Evolutionary conservation across 192 early-diverging fungal species (phyloP).

Genomic region (Backusella luteola): DNA sequence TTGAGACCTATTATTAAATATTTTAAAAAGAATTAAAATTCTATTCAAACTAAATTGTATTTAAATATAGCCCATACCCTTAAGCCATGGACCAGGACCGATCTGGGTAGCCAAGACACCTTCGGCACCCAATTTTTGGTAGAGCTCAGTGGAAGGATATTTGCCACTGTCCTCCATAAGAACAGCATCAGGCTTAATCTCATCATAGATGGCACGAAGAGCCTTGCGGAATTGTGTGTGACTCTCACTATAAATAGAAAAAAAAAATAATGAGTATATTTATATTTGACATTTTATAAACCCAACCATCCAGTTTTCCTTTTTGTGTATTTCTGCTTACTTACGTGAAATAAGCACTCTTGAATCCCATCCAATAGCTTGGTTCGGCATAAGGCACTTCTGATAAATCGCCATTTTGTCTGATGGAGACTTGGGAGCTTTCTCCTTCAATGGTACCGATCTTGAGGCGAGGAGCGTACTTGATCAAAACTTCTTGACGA

Average conservation of each 20-base stretch:
- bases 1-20: not conserved
- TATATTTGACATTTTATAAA: constrained; percentile 6
- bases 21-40: no score
- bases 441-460: constrained; percentile 62
- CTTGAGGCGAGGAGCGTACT: constrained; percentile 59
- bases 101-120: constrained; percentile 68
- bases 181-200: constrained; percentile 66
- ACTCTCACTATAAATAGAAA: constrained; percentile 55
- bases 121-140: constrained; percentile 63
- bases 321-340: not conserved
- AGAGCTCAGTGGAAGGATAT: constrained; percentile 62
- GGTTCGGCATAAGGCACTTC: constrained; percentile 76
- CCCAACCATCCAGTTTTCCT: not conserved
- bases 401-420: constrained; percentile 62
- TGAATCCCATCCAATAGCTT: constrained; percentile 53
- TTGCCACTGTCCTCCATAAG: constrained; percentile 75
- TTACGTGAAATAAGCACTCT: constrained; percentile 37
- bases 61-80: constrained; percentile 2
- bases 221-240: constrained; percentile 62
- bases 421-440: constrained; percentile 20
- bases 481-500: constrained; percentile 55
- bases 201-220: constrained; percentile 69
- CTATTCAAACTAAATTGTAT: no score
- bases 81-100: constrained; percentile 52
- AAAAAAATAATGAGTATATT: not conserved